Evolutionary conservation across 2,329 filamentous ascomycete genomes (phyloP).

Genomic region (Penicillium expansum): DNA sequence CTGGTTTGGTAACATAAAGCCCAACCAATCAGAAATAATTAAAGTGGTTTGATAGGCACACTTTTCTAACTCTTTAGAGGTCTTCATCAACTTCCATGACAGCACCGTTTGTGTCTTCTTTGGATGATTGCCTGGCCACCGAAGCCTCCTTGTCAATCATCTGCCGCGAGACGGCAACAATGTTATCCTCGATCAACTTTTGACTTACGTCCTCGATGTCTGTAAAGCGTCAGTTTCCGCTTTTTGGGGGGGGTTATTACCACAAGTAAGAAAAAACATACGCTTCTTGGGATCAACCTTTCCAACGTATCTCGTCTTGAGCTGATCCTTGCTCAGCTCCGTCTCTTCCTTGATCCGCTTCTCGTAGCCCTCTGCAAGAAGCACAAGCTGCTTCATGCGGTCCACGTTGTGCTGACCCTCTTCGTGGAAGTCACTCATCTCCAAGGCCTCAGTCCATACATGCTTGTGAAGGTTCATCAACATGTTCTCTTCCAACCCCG

Average conservation of each 20-base stretch:
- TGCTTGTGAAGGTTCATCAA: slow-evolving; percentile 99
- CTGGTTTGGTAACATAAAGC: slow-evolving; percentile 2
- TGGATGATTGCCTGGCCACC: slow-evolving; percentile 64
- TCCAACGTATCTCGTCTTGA: slow-evolving; percentile 98
- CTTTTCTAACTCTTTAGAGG: slow-evolving; percentile 35
- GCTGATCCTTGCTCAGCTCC: slow-evolving; percentile 91
- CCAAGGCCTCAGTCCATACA: slow-evolving; percentile 94
- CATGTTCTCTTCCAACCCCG: slow-evolving; percentile 98
- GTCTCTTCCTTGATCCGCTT: slow-evolving; percentile 99
- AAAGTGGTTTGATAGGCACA: slow-evolving; percentile 18
- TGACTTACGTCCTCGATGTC: slow-evolving; percentile 94
- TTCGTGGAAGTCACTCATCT: slow-evolving; percentile 92
- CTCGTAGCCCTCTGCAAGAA: slow-evolving; percentile 91
- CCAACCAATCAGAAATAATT: slow-evolving; percentile 14
- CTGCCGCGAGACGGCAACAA: slow-evolving; percentile 94
- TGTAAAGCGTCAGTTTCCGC: slow-evolving; percentile 32
- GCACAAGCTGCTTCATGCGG: slow-evolving; percentile 80
- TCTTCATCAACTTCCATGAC: slow-evolving; percentile 69
- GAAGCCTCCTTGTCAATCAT: slow-evolving; percentile 99
- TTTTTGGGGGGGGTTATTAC: background rate
- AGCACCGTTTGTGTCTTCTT: slow-evolving; percentile 48
- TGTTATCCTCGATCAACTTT: slow-evolving; percentile 98
- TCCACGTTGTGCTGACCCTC: slow-evolving; percentile 87
- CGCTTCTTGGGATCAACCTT: slow-evolving; percentile 99
- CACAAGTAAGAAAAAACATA: slow-evolving; percentile 38